A percentile compares a stretch with the other conserved stretches of the same genome.
Evolutionary conservation across 345 rosid genomes (phyloP).

Genomic region (Boechera divaricarpa): DNA sequence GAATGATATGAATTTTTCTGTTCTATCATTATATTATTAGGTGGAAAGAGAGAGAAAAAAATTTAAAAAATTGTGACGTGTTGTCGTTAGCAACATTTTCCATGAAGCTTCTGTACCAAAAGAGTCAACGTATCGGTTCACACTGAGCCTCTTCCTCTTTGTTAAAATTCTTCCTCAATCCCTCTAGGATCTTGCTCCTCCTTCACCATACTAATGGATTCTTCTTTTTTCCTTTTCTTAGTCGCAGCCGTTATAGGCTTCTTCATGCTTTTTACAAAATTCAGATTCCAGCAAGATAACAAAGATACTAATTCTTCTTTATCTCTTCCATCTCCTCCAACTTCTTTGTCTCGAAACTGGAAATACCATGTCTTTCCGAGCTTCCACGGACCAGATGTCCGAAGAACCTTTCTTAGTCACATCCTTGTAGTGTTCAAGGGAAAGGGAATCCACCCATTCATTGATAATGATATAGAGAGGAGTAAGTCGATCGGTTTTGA

Average conservation of each 20-base stretch:
- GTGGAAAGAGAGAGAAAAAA: too few relatives aligned
- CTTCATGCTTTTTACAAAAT: neutral
- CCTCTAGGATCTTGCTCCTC: neutral
- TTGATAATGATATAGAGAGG: too few relatives aligned
- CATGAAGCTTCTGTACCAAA: too few relatives aligned
- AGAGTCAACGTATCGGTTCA: too few relatives aligned
- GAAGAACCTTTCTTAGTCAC: neutral
- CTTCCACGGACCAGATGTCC: conserved; percentile 14
- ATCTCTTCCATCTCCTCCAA: neutral
- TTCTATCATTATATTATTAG: too few relatives aligned
- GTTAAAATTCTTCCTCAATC: neutral
- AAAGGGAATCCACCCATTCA: too few relatives aligned
- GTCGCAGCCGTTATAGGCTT: neutral
- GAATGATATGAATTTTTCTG: too few relatives aligned
- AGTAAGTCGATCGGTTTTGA: too few relatives aligned
- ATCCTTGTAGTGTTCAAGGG: too few relatives aligned
- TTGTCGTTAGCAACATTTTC: too few relatives aligned
- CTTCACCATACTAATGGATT: neutral
- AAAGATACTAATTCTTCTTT: neutral
- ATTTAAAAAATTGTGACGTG: too few relatives aligned
- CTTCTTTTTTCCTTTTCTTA: neutral
- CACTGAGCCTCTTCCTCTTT: neutral
- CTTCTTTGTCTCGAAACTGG: neutral
- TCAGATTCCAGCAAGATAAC: neutral
- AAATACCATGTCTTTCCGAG: neutral